These are phyloP conservation scores for Plantago elongata DNA, from an alignment of 257 asterid genomes.

Conservation along the genomic window DNA sequence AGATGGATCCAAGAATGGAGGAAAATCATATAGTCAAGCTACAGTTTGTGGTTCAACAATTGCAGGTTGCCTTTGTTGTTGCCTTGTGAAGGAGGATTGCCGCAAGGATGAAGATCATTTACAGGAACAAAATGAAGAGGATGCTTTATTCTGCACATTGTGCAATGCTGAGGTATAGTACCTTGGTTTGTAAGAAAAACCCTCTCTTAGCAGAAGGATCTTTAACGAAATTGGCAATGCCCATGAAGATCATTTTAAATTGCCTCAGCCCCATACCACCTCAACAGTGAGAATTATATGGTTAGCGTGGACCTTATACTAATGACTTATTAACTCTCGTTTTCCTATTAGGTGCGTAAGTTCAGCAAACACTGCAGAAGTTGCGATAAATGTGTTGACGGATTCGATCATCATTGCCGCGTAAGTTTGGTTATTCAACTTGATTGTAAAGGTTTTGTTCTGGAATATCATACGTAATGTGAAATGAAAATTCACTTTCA, in stretches of 20 bases:
- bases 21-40: constrained; percentile 32
- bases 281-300: not conserved
- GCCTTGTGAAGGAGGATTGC: constrained; percentile 69
- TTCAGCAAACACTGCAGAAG: constrained; percentile 97
- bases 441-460: not conserved
- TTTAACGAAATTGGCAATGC: not conserved
- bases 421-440: constrained; percentile 44
- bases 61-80: constrained; percentile 68
- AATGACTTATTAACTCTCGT: constrained; percentile 2
- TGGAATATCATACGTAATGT: not conserved
- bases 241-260: not conserved
- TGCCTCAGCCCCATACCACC: not conserved
- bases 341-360: constrained; percentile 62
- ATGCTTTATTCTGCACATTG: constrained; percentile 89
- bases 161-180: constrained; percentile 85
- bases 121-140: constrained; percentile 64
- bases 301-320: not conserved
- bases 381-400: constrained; percentile 98
- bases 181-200: too few relatives aligned
- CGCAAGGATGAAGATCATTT: constrained; percentile 58
- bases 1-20: constrained; percentile 48
- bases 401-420: constrained; percentile 98
- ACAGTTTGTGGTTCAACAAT: constrained; percentile 51
- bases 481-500: not conserved
- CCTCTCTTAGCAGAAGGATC: not conserved